Conservation (phyloP, 2,329 filamentous ascomycete genomes). For the Fusarium poae region DNA sequence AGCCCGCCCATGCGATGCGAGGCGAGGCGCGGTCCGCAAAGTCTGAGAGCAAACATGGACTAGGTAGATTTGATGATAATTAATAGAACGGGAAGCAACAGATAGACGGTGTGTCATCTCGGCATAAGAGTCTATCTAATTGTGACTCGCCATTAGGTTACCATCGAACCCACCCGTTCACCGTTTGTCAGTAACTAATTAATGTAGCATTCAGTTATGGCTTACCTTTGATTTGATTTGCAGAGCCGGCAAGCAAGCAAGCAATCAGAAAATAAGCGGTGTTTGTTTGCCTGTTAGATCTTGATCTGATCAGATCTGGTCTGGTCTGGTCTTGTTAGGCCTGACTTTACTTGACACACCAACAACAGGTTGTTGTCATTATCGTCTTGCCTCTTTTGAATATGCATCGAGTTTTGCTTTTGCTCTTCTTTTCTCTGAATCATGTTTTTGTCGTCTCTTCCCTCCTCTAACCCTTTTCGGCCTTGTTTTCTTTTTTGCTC, state of each 20-base stretch:
- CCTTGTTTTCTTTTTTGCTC: conserved; percentile 12
- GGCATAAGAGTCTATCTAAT: conserved; percentile 33
- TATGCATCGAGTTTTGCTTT: conserved; percentile 3
- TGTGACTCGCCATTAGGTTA: conserved; percentile 12
- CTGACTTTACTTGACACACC: neutral
- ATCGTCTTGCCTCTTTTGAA: conserved; percentile 8
- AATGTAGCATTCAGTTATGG: conserved; percentile 10
- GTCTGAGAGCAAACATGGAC: conserved; percentile 28
- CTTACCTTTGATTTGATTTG: conserved; percentile 8
- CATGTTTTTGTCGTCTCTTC: conserved; percentile 25
- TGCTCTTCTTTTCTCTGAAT: conserved; percentile 9
- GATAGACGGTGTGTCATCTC: conserved; percentile 28
- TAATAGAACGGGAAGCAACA: neutral
- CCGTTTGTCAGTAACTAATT: conserved; percentile 9
- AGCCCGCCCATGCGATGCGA: conserved; percentile 19
- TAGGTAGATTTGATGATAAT: neutral
- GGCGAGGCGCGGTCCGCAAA: conserved; percentile 34
- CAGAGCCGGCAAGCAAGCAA: neutral
- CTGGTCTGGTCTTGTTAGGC: neutral
- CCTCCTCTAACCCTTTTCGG: conserved; percentile 13
- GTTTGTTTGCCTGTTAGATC: conserved; percentile 11
- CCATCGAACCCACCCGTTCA: conserved; percentile 12
- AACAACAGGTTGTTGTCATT: conserved; percentile 1
- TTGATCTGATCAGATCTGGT: neutral
- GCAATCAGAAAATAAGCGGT: conserved; percentile 1